Base-by-base conservation (phyloP, 1,284 basidiomycete genomes). In the Pterula multifida region DNA sequence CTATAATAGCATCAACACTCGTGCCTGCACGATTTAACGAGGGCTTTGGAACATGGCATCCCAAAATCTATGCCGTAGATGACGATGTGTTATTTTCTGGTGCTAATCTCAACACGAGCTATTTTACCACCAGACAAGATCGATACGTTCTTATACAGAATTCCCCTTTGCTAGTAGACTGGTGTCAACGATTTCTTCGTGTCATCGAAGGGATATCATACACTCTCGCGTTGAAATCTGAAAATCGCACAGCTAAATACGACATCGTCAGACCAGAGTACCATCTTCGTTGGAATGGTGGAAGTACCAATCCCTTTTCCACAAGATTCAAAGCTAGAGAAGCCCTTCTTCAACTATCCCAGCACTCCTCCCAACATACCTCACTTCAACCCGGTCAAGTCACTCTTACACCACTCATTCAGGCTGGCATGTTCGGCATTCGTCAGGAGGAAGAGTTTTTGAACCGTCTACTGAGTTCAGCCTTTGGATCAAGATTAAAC, bases 1-100 rank as follows among this genome's bases (percentile, higher is more conserved):
- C 84, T 53, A 72, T 98, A 26, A 74, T 79, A 22, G 85, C 90
- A 62, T 81, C 89, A 39, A 77, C 74, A 53, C 54, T 94, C 21
- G 80, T 98, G 1, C 96, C 96, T 1, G 85, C 89, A 48, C 74
- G 96, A 44, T 96, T 93, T 66, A 94, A 98, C 60, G 96, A 99
- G 68, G 96, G 94, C 0, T 98, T 91, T 86, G 95, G 96, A 0
- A 88, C 95, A 2, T 97, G 95, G 89, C 96, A 98, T 63, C 87
- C 93, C 21, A 98, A 98, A 67, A 79, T 95, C 53, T 99, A 99
- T 61, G 90, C 90, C 15, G 85, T 79, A 0, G 96, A 99, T 61
- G 83, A 97, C 61, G 81, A 92, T 51, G 76, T 98, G 35, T 79
- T 98, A 62, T 83, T 98, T 55, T 91, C 82, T 59, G 96, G 93